Base-by-base conservation (phyloP, 345 rosid species). In the Populus davidiana region DNA sequence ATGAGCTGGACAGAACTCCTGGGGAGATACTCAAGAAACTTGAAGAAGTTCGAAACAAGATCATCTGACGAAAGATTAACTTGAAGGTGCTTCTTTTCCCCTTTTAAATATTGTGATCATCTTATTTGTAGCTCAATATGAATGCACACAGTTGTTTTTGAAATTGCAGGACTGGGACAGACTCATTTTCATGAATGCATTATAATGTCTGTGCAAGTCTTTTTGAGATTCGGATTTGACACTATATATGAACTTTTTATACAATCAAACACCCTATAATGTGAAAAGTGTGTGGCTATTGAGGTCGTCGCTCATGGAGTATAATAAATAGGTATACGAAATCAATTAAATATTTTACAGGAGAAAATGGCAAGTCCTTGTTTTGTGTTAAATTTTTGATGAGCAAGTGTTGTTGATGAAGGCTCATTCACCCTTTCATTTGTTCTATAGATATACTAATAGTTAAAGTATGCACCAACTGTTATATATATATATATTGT, bases 21-120 rank as follows among this genome's bases (percentile, higher is more conserved):
- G 95, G 93, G 1, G 99, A 96, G 91, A 96, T 96, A 68, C 84
- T 96, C 78, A 96, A 96, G 93, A 96, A 92, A 91, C 97, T 96
- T 17, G 98, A 96, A 84, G 99, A 93, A 81, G 87, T 83, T 56
- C 86, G 97, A 79, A 96, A 96, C 64, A 96, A 90, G 85, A 93
- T 93, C 18, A 84, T 96, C 36, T 92, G 71, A 87, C 66, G 73
- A 75, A 67, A 29, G 62, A 49, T 62, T 23, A 21, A 7, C 74
- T 59, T 16, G 44, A 73, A 73, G 74, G 73, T 79, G 74, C 70
- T 5, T 21, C 62, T 9, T 70, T 59, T 54, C 23, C 31, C 47
- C 62, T 8, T 11, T 27, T 21, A 7, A 54, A 54, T 21, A 27
- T 54, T 47, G 35, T 77, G 41, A 10, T 27, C 1, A 36, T 61